Percentiles rank a stretch among this genome's conserved stretches.
Conservation (phyloP, 352 stramenopile species). For the Thraustochytrium sp. region DNA sequence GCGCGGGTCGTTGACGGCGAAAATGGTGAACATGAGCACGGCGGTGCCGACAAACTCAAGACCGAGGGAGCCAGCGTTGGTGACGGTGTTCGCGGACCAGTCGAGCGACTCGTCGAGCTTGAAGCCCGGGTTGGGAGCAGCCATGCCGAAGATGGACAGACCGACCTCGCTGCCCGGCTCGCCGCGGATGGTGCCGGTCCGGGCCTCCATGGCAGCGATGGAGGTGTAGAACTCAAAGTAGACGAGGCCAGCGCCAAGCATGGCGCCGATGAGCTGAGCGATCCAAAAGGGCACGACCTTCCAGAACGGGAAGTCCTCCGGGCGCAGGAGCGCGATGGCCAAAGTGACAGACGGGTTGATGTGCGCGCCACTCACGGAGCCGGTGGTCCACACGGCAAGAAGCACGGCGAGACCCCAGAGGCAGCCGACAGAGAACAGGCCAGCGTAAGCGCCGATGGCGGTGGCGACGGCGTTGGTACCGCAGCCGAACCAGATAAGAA, state of each 20-base stretch:
- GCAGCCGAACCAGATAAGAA: constrained; percentile 10
- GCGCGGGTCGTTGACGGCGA: constrained; percentile 56
- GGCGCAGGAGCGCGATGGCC: constrained; percentile 55
- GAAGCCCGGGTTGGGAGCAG: constrained; percentile 61
- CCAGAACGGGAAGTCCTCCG: constrained; percentile 48
- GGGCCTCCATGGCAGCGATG: constrained; percentile 61
- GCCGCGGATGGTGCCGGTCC: not conserved
- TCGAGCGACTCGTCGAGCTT: constrained; percentile 15
- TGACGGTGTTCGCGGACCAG: constrained; percentile 48
- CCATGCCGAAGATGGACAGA: constrained; percentile 62
- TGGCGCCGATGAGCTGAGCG: constrained; percentile 60
- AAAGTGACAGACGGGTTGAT: constrained; percentile 65
- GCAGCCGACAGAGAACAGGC: constrained; percentile 52
- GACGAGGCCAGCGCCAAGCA: constrained; percentile 56
- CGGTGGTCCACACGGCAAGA: constrained; percentile 59
- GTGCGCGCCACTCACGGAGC: constrained; percentile 59
- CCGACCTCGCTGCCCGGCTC: constrained; percentile 55
- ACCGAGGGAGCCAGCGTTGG: constrained; percentile 52
- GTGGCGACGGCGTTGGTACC: not conserved
- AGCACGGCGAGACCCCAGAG: constrained; percentile 57
- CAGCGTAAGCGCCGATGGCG: not conserved
- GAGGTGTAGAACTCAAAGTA: constrained; percentile 55
- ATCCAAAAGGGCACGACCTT: constrained; percentile 64
- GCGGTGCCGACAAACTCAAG: constrained; percentile 61
- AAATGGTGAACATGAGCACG: constrained; percentile 62